These are phyloP conservation scores for Agaricus bisporus DNA, from an alignment of 768 basidiomycete genomes.

Conservation along the genomic window DNA sequence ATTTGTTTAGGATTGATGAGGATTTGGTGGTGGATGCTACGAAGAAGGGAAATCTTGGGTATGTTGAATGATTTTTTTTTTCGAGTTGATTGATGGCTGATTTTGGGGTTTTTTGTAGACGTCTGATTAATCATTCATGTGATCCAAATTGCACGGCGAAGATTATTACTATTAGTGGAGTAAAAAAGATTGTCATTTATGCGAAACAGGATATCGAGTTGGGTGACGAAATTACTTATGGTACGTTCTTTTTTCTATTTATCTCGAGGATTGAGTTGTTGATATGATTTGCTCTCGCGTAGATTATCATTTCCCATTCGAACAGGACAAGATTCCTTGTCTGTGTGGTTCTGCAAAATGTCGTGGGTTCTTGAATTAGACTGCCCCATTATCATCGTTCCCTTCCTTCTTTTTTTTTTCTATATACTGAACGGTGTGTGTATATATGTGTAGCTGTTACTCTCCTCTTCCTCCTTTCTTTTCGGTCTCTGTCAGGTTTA, in stretches of 20 bases:
- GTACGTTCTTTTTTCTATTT: slow-evolving; percentile 29
- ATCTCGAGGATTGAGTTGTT: neutral
- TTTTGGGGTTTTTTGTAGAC: slow-evolving; percentile 39
- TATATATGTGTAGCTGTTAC: neutral
- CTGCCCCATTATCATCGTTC: slow-evolving; percentile 2
- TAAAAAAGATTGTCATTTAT: slow-evolving; percentile 99
- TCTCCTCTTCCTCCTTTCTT: slow-evolving; percentile 8
- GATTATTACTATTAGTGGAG: slow-evolving; percentile 85
- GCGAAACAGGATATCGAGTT: slow-evolving; percentile 94
- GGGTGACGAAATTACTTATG: slow-evolving; percentile 97
- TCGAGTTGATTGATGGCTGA: slow-evolving; percentile 9
- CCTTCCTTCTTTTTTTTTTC: neutral
- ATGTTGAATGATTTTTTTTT: slow-evolving; percentile 26
- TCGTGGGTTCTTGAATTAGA: slow-evolving; percentile 92
- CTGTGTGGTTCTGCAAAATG: slow-evolving; percentile 87
- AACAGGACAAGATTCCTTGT: slow-evolving; percentile 96
- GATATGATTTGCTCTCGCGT: slow-evolving; percentile 1
- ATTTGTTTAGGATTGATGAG: slow-evolving; percentile 96
- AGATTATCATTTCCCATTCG: slow-evolving; percentile 99
- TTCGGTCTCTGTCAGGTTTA: neutral
- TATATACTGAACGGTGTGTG: neutral
- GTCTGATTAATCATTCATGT: slow-evolving; percentile 97
- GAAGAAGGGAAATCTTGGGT: slow-evolving; percentile 99
- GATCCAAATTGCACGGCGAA: slow-evolving; percentile 91
- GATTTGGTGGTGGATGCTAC: slow-evolving; percentile 98